These are phyloP conservation scores for Tricholoma hemisulphureum DNA, from an alignment of 768 basidiomycete species.

Conservation along the genomic window DNA sequence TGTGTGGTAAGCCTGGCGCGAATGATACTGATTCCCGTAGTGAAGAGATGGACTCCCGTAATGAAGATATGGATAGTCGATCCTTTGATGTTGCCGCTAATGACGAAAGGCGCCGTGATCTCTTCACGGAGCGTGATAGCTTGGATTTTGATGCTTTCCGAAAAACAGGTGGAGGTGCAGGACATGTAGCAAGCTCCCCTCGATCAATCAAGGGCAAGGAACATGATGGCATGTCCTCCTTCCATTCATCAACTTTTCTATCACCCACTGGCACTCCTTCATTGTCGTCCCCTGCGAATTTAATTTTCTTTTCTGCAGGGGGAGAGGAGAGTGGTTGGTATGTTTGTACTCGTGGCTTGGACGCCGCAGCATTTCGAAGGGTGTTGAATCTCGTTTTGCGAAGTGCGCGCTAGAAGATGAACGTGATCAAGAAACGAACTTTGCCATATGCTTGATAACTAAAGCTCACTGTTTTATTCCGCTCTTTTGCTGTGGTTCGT, in stretches of 20 bases:
- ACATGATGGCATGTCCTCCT: not conserved
- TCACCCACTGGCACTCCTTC: not conserved
- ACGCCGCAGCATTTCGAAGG: slow-evolving; percentile 35
- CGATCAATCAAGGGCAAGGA: not conserved
- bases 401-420: slow-evolving; percentile 20
- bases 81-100: not conserved
- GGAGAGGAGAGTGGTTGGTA: slow-evolving; percentile 29
- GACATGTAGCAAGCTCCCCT: not conserved
- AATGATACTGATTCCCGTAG: slow-evolving; percentile 1
- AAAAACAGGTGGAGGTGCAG: not conserved
- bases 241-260: not conserved
- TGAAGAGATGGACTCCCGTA: not conserved
- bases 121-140: slow-evolving; percentile 12
- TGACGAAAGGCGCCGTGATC: slow-evolving; percentile 7
- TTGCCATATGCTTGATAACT: slow-evolving; percentile 1
- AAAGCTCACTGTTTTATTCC: slow-evolving; percentile 20
- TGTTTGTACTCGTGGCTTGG: slow-evolving; percentile 20
- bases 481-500: slow-evolving; percentile 31
- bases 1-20: slow-evolving; percentile 19
- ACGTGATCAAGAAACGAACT: not conserved
- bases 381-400: slow-evolving; percentile 40
- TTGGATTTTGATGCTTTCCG: slow-evolving; percentile 13
- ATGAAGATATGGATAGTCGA: not conserved
- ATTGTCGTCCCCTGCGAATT: slow-evolving; percentile 30
- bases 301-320: slow-evolving; percentile 36